Base-by-base conservation (phyloP, 192 early-diverging fungal species). In the Allomyces javanicus region DNA sequence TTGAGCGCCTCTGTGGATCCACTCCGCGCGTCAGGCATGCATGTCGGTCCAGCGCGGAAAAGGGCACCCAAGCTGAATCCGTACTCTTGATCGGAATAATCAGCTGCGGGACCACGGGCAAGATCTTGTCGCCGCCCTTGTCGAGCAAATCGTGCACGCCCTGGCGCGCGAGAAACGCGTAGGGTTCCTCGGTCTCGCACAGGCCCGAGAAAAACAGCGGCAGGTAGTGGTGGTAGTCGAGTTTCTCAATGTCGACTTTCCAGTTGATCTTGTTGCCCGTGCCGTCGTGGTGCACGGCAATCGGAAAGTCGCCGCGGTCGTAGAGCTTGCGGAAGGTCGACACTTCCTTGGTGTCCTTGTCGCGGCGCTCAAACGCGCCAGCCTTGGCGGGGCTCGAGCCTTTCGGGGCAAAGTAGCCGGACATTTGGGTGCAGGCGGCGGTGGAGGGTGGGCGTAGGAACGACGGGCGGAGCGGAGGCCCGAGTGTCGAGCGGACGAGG, bases 191-290 rank as follows among this genome's bases (percentile, higher is more conserved):
- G 4, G 82, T 83, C 64, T 83, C 82, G 67, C 82, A 83, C 25
- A 83, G 69, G 40, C 82, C 82, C 22, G 76, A 78, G 69, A 83
- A 83, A 69, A 83, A 83, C n/a, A 83, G 74, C 14, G 82, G 82
- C 17, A 83, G 74, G 70, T 83, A 83, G 66, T 83, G 82, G 67
- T 83, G 82, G 70, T 82, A 83, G 68, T 83, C 82, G 44, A 83
- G 75, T 64, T 83, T 83, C 66, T 82, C 82, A 65, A 83, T 82
- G 67, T 83, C 82, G 25, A 83, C 77, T 71, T 83, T 83, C 82
- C 82, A 83, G 70, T 82, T 83, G 63, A 83, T 82, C 66, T 82
- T 82, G 70, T 83, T 83, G 63, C 82, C 82, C 62, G 83, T 83
- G n/a, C 80, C 72, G 66, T 80, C 78, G 67, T 83, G 82, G 67